Evolutionary conservation across 202 grass and related monocot genomes (phyloP).

Genomic region (Panicum virgatum): DNA sequence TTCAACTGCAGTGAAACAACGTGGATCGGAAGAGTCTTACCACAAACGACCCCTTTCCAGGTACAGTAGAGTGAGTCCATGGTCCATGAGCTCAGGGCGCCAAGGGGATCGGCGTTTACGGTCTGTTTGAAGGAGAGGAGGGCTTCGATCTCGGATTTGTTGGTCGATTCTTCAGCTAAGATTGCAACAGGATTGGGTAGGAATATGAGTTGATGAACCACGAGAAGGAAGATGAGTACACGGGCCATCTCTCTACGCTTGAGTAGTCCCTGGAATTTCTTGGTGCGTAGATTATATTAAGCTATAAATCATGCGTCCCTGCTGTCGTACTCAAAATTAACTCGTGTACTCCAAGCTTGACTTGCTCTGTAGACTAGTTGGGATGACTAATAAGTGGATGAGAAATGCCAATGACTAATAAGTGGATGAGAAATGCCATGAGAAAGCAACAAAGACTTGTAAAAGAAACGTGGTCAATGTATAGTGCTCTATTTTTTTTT

Average conservation of each 20-base stretch:
- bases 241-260: background rate
- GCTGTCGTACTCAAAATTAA: too few relatives aligned
- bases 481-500: too few relatives aligned
- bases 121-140: conserved; percentile 6
- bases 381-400: too few relatives aligned
- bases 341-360: too few relatives aligned
- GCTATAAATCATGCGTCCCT: background rate
- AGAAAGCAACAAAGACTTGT: too few relatives aligned
- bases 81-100: background rate
- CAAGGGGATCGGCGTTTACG: background rate
- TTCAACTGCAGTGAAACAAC: background rate
- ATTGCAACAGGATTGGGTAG: background rate
- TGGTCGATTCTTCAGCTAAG: background rate
- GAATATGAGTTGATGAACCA: background rate
- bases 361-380: too few relatives aligned
- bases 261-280: too few relatives aligned
- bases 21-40: background rate
- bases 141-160: background rate
- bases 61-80: background rate
- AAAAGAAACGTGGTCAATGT: too few relatives aligned
- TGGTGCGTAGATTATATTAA: too few relatives aligned
- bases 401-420: too few relatives aligned
- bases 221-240: background rate
- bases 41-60: background rate
- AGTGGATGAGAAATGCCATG: too few relatives aligned